Base-by-base conservation (phyloP, 495 filamentous ascomycete species). In the Aspergillus heteromorphus region DNA sequence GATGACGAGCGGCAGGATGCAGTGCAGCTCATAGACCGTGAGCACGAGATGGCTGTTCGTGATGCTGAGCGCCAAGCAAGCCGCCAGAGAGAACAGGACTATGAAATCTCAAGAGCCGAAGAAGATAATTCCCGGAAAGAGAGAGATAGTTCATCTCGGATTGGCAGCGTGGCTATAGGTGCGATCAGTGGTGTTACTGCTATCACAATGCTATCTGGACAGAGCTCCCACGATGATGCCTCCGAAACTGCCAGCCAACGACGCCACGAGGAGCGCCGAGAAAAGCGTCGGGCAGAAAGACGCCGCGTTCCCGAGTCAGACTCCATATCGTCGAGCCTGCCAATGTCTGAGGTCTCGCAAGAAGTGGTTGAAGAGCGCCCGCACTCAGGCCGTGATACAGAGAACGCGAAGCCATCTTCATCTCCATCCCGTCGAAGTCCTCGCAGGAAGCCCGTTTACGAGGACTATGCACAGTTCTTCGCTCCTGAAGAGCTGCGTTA, bases 131-230 rank as follows among this genome's bases (percentile, higher is more conserved):
- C 29, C 11, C 48, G 50, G 48, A 66, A 42, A 54, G 60, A 58
- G 7, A 65, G 49, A 23, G 54, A 61, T 29, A 62, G 73, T 6
- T 67, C 67, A 29, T 69, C 73, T 11, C 70, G 77, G 68, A 70
- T 65, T 45, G 73, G 68, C 18, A 72, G 73, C 55, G 77, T 73
- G 18, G 72, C 74, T 34, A 73, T 72, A n/a, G 79, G 76, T 25
- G 68, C 75, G 38, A 65, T 78, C 55, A 79, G 72, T 40, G 77
- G 70, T 30, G 73, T 73, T 29, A 69, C 71, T 23, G 76, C 71
- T 30, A 68, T 71, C 14, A 64, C 68, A 21, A 51, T 72, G 21
- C 63, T 77, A 0, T 72, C 74, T 31, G 58, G 62, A 18, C 68
- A 65, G 43, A 63, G 71, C 4, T 60, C 71, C 30, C 73, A 75